Evolutionary conservation across 2,329 filamentous ascomycete species (phyloP).

Genomic region (Fusarium liriodendri): DNA sequence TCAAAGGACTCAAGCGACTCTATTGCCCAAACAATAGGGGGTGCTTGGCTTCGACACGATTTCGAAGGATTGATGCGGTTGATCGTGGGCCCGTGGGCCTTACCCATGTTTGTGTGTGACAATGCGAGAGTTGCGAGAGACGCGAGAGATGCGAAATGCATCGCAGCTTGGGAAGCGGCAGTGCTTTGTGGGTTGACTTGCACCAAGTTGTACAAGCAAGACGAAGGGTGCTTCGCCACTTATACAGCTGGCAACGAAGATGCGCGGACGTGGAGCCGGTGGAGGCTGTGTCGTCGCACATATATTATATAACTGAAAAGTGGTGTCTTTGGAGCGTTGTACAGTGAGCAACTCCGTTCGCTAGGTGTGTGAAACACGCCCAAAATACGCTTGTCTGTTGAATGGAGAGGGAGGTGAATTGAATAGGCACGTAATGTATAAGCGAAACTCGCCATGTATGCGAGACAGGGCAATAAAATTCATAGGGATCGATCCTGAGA

Average conservation of each 20-base stretch:
- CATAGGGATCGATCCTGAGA: not conserved
- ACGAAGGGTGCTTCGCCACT: not conserved
- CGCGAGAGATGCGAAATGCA: too few species aligned
- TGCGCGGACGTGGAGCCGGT: not conserved
- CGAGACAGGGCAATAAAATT: not conserved
- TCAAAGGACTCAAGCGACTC: not conserved
- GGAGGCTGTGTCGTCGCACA: not conserved
- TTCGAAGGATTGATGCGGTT: not conserved
- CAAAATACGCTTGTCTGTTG: not conserved
- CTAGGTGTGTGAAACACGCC: not conserved
- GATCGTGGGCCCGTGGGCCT: not conserved
- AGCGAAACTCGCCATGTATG: not conserved
- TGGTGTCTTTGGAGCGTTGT: not conserved
- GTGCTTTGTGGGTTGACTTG: not conserved
- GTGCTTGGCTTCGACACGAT: too few species aligned
- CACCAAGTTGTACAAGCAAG: not conserved
- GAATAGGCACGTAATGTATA: not conserved
- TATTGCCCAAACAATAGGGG: too few species aligned
- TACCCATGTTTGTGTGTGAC: too few species aligned
- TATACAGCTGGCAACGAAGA: not conserved
- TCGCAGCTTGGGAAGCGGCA: not conserved
- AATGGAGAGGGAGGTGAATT: too few species aligned
- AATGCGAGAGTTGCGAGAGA: too few species aligned
- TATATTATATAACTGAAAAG: not conserved
- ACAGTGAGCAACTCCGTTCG: not conserved